Percentiles rank a stretch among this genome's conserved stretches.
phyloP scores from a whole-genome alignment of 768 basidiomycete genomes.

The Tricholoma saponaceum region DNA sequence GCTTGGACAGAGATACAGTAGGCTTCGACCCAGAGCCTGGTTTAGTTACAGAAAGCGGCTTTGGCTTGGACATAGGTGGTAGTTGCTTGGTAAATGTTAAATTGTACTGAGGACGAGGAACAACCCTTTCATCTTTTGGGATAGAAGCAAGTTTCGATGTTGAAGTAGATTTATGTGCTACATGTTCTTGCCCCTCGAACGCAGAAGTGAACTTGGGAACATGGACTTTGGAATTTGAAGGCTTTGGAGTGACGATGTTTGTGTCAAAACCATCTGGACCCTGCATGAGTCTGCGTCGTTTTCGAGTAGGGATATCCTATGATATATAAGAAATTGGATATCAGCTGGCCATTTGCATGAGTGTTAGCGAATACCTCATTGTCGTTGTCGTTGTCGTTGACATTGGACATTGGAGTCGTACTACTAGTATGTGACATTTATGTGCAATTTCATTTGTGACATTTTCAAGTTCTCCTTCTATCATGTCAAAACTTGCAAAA shows the following conservation, averaged over 20 bases:
- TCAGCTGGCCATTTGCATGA: not conserved
- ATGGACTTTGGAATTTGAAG: slow-evolving; percentile 3
- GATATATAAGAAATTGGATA: not conserved
- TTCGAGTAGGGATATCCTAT: slow-evolving; percentile 12
- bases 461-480: too few species aligned
- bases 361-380: not conserved
- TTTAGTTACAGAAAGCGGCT: not conserved
- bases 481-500: slow-evolving; percentile 66
- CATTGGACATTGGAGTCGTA: too few species aligned
- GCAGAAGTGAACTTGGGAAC: slow-evolving; percentile 13
- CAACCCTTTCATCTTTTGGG: not conserved
- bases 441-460: too few species aligned
- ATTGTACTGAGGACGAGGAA: not conserved
- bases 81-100: not conserved
- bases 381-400: too few species aligned
- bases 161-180: not conserved
- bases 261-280: slow-evolving; percentile 17
- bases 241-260: slow-evolving; percentile 2
- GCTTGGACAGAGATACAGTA: not conserved
- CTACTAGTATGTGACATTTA: slow-evolving; percentile 15
- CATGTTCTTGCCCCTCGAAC: slow-evolving; percentile 6
- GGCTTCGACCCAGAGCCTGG: not conserved
- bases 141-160: too few species aligned
- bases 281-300: slow-evolving; percentile 15
- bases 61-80: slow-evolving; percentile 4